Evolutionary conservation across 306 rosid species (phyloP).

Genomic region (Ormosia semicastrata): DNA sequence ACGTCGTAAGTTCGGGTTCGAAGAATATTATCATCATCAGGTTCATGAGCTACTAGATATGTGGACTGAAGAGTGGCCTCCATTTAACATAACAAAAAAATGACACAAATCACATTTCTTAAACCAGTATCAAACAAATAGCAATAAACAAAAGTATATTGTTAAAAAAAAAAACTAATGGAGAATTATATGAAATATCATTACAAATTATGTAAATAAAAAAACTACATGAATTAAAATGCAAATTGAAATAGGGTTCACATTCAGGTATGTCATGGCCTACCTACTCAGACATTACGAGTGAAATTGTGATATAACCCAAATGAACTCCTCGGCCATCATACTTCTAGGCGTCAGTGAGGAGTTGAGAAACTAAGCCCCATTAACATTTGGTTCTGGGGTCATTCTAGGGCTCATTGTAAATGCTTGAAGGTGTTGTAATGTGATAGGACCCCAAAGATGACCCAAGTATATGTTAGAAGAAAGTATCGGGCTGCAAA

Average conservation of each 20-base stretch:
- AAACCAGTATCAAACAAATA: slow-evolving; percentile 18
- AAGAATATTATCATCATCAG: slow-evolving; percentile 88
- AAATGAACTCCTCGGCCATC: background rate
- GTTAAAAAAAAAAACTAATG: background rate
- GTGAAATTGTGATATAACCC: background rate
- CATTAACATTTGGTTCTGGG: background rate
- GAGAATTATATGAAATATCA: background rate
- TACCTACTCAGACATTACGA: background rate
- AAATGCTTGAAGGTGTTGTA: background rate
- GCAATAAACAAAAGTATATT: background rate
- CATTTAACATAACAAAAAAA: slow-evolving; percentile 21
- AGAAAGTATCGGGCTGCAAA: too few species aligned
- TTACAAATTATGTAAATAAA: background rate
- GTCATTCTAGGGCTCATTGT: slow-evolving; percentile 11
- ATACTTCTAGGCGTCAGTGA: background rate
- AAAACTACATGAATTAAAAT: background rate
- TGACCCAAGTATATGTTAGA: too few species aligned
- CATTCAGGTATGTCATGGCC: slow-evolving; percentile 2
- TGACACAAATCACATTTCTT: slow-evolving; percentile 25
- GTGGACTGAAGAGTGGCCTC: slow-evolving; percentile 68
- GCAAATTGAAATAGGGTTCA: background rate
- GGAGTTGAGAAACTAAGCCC: background rate
- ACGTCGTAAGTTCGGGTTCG: slow-evolving; percentile 91
- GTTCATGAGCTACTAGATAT: slow-evolving; percentile 80
- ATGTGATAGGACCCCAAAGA: too few species aligned